phyloP scores from a whole-genome alignment of 306 rosid species.

The Medicago lupulina region DNA sequence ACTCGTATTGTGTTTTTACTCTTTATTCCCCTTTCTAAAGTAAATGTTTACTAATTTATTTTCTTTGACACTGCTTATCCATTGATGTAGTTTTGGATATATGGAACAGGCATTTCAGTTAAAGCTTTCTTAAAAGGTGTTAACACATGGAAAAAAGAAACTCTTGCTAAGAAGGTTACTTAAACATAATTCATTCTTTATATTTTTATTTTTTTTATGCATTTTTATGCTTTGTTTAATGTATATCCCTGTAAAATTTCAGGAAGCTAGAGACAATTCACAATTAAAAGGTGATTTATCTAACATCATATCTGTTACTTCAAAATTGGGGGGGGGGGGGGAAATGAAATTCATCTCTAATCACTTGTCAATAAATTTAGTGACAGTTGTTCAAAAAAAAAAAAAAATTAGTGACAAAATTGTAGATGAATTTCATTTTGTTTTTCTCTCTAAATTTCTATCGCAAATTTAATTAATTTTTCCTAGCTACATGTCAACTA shows the following conservation, averaged over 20 bases:
- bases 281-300: conserved; percentile 34
- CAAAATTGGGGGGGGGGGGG: too few relatives aligned
- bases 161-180: conserved; percentile 58
- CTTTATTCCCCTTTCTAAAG: too few relatives aligned
- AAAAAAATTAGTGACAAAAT: neutral
- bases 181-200: conserved; percentile 8
- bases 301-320: neutral
- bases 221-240: neutral
- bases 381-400: too few relatives aligned
- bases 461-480: neutral
- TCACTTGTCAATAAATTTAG: neutral
- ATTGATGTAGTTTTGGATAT: neutral
- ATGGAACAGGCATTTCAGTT: conserved; percentile 47
- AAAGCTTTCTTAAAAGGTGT: conserved; percentile 71
- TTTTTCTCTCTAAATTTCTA: neutral
- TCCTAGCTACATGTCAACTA: neutral
- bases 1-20: too few relatives aligned
- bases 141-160: conserved; percentile 80
- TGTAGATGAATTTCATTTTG: neutral
- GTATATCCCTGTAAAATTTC: conserved; percentile 44
- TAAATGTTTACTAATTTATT: neutral
- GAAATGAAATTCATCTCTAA: neutral
- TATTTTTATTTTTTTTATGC: neutral
- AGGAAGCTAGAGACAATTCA: conserved; percentile 59
- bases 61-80: neutral